Base-by-base conservation (phyloP, 2,329 filamentous ascomycete species). In the Aspergillus alliaceus region DNA sequence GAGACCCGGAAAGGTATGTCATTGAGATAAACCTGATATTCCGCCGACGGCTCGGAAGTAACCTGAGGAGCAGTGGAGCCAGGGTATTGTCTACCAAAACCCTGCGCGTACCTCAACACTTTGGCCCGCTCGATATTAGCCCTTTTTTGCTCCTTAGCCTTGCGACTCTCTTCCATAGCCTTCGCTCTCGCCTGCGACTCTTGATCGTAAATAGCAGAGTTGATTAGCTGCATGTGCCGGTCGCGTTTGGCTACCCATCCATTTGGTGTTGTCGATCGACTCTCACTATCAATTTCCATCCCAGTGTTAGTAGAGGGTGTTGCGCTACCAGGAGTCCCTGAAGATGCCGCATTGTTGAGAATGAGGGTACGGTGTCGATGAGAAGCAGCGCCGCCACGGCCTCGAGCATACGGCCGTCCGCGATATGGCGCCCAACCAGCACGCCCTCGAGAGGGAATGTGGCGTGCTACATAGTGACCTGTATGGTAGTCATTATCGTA, bases 211-310 rank as follows among this genome's bases (percentile, higher is more conserved):
- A 93, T 84, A 15, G 85, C 84, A 20, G 88, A 85, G 70, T 93
- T 96, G 74, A 96, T 95, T 39, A 96, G 79, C 72, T 96, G 90
- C 69, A 90, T 84, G 69, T 93, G 90, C 50, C 89, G 88, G 71
- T 90, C 90, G 50, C 81, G 88, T 70, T 87, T 90, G 6, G 86
- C 84, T 40, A 95, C 84, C 86, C 89, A 93, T 3, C 84, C 75
- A 55, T 72, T 73, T 40, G 68, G 66, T 35, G 68, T 64, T 22
- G 62, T 34, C n/a, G 69, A 62, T 40, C 68, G 66, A 32, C 54
- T 48, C 25, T 75, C 70, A 39, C 62, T 61, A 18, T 66, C 65
- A 49, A 70, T 68, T 22, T 71, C 71, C 37, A 65, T 69, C 12
- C 56, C 53, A 44, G 64, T 58, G 1, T 63, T 67, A 27, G 67